Evolutionary conservation across 192 early-diverging fungal species (phyloP), one percentile per base, ranked within the genome.

Genomic region (Chytriomyces sp.): DNA sequence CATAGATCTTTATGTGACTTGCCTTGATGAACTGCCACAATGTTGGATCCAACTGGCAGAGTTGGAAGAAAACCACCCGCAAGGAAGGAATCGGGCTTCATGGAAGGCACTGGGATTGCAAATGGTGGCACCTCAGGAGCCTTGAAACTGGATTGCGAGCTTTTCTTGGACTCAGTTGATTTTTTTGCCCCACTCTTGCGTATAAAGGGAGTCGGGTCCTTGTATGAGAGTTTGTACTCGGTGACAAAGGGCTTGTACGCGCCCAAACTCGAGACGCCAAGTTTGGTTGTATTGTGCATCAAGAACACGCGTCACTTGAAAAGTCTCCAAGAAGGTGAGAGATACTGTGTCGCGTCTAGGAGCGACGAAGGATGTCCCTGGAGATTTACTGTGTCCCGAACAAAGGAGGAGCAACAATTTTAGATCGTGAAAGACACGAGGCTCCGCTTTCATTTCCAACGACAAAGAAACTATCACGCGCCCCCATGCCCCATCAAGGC

Each of bases 241-340:
- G 79, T 80, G 33, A 80, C 36, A 52, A 80, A 80, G 12, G 79
- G 79, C 57, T 76, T 77, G 69, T 75, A 64, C 0, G 75, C 72
- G 33, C 63, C 63, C 25, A 65, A 86, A 91, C 3, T 95, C 93
- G 94, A 49, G 44, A 22, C 14, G 22, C 17, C 44, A 22, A 49
- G 44, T 22, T 72, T 49, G 14, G 44, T n/a, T 49, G 44, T 22
- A 22, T 14, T 49, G 44, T 49, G 44, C 44, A 49, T 49, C 17
- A 49, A n/a, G n/a, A n/a, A n/a, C n/a, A n/a, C n/a, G n/a, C n/a
- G n/a, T n/a, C n/a, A n/a, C n/a, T n/a, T n/a, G n/a, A n/a, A n/a
- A n/a, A n/a, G n/a, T n/a, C n/a, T n/a, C n/a, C n/a, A n/a, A n/a
- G n/a, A n/a, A n/a, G n/a, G n/a, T n/a, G n/a, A n/a, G n/a, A n/a